These are phyloP conservation scores for Dioszegia hungarica DNA, from an alignment of 768 basidiomycete species.

Conservation along the genomic window DNA sequence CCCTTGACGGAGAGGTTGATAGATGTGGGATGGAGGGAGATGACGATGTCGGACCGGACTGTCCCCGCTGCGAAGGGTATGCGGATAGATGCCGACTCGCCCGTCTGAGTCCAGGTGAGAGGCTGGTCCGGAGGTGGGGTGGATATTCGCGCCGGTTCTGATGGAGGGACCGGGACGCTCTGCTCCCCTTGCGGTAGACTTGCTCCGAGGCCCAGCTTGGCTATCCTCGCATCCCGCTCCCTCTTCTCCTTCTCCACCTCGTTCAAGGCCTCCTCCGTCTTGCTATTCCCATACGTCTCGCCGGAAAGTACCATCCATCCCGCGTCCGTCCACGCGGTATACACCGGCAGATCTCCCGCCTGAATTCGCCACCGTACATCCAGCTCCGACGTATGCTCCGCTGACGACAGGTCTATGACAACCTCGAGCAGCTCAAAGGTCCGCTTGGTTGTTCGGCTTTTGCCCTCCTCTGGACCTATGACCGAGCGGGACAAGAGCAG, in stretches of 20 bases:
- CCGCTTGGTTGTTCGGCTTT: conserved; percentile 3
- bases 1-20: conserved; percentile 9
- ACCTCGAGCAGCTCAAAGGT: conserved; percentile 33
- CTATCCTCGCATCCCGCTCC: conserved; percentile 12
- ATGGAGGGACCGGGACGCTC: not conserved
- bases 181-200: not conserved
- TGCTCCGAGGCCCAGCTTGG: conserved; percentile 30
- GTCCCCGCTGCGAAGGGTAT: conserved; percentile 69
- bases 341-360: conserved; percentile 38
- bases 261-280: not conserved
- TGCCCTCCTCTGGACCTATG: not conserved
- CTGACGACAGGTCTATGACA: conserved; percentile 17
- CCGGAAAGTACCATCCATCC: conserved; percentile 32
- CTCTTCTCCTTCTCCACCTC: conserved; percentile 10
- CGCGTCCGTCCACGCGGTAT: conserved; percentile 12
- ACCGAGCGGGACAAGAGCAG: conserved; percentile 25
- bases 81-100: conserved; percentile 74
- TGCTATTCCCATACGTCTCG: conserved; percentile 16
- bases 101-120: conserved; percentile 88
- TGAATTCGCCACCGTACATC: conserved; percentile 25
- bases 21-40: conserved; percentile 13
- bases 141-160: not conserved
- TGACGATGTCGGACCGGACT: conserved; percentile 9
- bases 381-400: not conserved
- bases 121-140: conserved; percentile 48